Evolutionary conservation across 129 eudicot species (phyloP).

Genomic region (Arctium minus): DNA sequence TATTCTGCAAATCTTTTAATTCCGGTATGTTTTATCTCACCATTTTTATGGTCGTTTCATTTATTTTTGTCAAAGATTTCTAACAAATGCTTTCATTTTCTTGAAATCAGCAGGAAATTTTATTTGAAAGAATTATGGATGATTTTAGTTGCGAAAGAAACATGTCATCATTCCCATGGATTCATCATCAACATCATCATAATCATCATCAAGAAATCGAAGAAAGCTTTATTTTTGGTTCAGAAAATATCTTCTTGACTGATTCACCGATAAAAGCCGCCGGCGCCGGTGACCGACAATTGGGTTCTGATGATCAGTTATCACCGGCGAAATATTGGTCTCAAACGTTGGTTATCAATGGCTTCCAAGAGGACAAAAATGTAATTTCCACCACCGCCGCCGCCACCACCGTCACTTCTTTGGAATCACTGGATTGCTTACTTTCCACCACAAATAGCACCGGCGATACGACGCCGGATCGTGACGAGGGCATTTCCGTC

Average conservation of each 20-base stretch:
- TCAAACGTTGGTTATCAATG: conserved; percentile 5
- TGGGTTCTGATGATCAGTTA: conserved; percentile 16
- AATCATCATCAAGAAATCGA: conserved; percentile 34
- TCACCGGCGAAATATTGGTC: conserved; percentile 22
- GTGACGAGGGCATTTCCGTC: conserved; percentile 47
- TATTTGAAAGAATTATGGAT: conserved; percentile 35
- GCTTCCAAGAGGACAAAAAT: conserved; percentile 1
- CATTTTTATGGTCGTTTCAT: neutral
- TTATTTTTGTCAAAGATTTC: neutral
- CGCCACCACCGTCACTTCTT: conserved; percentile 16
- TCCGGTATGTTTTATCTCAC: neutral
- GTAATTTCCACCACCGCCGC: conserved; percentile 12
- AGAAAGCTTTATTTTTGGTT: conserved; percentile 32
- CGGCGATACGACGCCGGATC: conserved; percentile 39
- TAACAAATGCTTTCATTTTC: neutral
- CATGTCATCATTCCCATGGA: conserved; percentile 34
- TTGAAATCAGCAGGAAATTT: neutral
- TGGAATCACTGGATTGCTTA: conserved; percentile 60
- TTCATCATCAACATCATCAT: conserved; percentile 23
- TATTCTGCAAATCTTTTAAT: neutral
- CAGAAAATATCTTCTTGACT: conserved; percentile 22
- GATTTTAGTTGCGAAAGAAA: conserved; percentile 44
- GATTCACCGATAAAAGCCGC: neutral
- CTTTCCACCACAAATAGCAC: conserved; percentile 50
- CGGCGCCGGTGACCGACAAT: neutral